Evolutionary conservation across 805 yeast species (phyloP).

Genomic region (Starmerella stellata): DNA sequence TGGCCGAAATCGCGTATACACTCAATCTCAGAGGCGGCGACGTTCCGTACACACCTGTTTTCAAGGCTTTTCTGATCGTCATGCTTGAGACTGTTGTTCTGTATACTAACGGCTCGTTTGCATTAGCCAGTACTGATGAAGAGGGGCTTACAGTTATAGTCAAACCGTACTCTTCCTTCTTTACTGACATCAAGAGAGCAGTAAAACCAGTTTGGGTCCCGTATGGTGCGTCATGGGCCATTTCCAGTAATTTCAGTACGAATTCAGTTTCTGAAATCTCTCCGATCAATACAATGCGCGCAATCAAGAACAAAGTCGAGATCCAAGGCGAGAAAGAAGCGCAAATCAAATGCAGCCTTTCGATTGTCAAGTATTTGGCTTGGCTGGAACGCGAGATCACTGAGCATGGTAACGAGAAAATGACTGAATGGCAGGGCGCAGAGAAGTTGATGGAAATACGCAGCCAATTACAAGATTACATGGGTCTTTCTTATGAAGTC

Average conservation of each 20-base stretch:
- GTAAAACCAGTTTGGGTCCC: constrained; percentile 31
- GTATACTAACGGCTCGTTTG: constrained; percentile 25
- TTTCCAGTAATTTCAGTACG: constrained; percentile 23
- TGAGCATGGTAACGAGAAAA: constrained; percentile 14
- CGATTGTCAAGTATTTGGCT: constrained; percentile 53
- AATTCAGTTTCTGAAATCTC: constrained; percentile 29
- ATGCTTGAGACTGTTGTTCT: constrained; percentile 27
- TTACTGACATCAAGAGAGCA: background rate
- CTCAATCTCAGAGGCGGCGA: constrained; percentile 72
- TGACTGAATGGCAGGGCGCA: constrained; percentile 43
- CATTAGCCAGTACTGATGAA: constrained; percentile 4
- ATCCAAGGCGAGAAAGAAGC: constrained; percentile 52
- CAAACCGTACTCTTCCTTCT: constrained; percentile 6
- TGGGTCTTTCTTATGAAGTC: constrained; percentile 54
- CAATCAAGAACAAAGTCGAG: constrained; percentile 59
- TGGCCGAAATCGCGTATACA: constrained; percentile 86
- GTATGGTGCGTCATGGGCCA: constrained; percentile 44
- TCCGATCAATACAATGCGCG: constrained; percentile 49
- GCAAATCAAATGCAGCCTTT: constrained; percentile 71
- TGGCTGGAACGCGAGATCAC: constrained; percentile 57
- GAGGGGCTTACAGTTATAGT: constrained; percentile 10
- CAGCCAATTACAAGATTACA: constrained; percentile 22
- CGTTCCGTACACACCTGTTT: constrained; percentile 72
- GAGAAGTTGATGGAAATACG: constrained; percentile 33
- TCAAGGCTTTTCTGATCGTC: constrained; percentile 48